Evolutionary conservation across 768 basidiomycete genomes (phyloP).

Genomic region (Leccinum imitatum): DNA sequence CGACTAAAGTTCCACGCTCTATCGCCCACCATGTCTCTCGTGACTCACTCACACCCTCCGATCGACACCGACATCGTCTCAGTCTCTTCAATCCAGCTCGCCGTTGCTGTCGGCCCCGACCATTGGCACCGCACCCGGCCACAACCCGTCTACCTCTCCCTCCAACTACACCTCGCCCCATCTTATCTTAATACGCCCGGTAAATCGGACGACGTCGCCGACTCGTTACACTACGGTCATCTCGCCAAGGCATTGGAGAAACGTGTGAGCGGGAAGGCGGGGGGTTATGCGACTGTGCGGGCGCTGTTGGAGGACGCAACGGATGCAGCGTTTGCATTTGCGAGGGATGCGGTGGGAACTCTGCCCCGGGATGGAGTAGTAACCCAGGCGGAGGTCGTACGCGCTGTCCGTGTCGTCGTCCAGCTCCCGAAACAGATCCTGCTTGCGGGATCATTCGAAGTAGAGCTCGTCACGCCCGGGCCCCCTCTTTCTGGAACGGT

Average conservation of each 20-base stretch:
- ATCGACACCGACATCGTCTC: slow-evolving; percentile 43
- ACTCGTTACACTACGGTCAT: slow-evolving; percentile 66
- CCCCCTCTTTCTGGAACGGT: background rate
- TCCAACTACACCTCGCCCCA: slow-evolving; percentile 42
- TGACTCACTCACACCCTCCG: background rate
- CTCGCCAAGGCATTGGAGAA: slow-evolving; percentile 49
- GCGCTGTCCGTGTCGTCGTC: slow-evolving; percentile 42
- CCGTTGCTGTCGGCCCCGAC: slow-evolving; percentile 46
- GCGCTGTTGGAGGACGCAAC: slow-evolving; percentile 39
- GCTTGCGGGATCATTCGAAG: slow-evolving; percentile 43
- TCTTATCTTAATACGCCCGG: slow-evolving; percentile 47
- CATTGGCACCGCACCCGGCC: slow-evolving; percentile 48
- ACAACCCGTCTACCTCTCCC: slow-evolving; percentile 53
- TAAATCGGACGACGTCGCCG: slow-evolving; percentile 47
- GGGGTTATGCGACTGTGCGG: slow-evolving; percentile 29
- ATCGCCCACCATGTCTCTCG: background rate
- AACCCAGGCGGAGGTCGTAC: background rate
- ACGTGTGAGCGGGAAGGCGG: slow-evolving; percentile 20
- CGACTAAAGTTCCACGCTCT: background rate
- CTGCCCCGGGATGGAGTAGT: too few species aligned
- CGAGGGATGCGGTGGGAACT: slow-evolving; percentile 32
- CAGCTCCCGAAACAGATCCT: slow-evolving; percentile 51
- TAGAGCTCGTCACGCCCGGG: slow-evolving; percentile 36
- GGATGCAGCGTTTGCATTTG: slow-evolving; percentile 37
- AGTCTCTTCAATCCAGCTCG: slow-evolving; percentile 41